phyloP scores from a whole-genome alignment of 129 eudicot species.

The Solidago caesia region DNA sequence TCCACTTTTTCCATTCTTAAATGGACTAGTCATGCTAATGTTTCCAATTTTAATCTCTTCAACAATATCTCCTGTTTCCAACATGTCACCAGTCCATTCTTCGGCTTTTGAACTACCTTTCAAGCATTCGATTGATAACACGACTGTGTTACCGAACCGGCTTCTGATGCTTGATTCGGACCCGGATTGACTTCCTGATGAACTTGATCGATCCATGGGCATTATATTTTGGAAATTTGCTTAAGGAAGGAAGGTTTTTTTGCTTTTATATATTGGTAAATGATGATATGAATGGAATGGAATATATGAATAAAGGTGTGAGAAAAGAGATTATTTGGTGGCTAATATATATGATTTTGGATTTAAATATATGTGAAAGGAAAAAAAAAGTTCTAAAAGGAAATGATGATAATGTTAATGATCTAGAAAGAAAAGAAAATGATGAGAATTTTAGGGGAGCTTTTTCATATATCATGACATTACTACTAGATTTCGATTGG shows the following conservation, averaged over 20 bases:
- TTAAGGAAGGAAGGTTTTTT: not conserved
- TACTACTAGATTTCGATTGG: conserved; percentile 1
- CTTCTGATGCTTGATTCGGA: conserved; percentile 14
- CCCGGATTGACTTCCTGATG: conserved; percentile 37
- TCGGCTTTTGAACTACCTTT: conserved; percentile 79
- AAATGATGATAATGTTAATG: not conserved
- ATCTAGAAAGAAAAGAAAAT: not conserved
- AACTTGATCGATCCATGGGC: conserved; percentile 74
- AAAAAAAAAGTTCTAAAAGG: not conserved
- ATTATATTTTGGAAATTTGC: conserved; percentile 20
- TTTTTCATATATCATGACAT: conserved; percentile 5
- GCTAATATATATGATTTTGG: not conserved
- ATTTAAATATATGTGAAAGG: conserved; percentile 7
- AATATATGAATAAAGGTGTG: not conserved
- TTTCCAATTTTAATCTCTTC: conserved; percentile 60
- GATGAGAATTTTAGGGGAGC: not conserved
- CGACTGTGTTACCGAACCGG: conserved; percentile 13
- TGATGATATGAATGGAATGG: not conserved
- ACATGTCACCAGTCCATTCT: conserved; percentile 74
- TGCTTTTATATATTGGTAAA: no score
- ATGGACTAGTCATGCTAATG: conserved; percentile 55
- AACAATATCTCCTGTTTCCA: conserved; percentile 87
- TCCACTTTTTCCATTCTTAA: conserved; percentile 66
- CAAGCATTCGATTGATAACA: conserved; percentile 69
- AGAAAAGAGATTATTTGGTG: not conserved